Percentiles rank a stretch among this genome's conserved stretches.
phyloP scores from a whole-genome alignment of 202 grass and related monocot species.

The Panicum hallii region DNA sequence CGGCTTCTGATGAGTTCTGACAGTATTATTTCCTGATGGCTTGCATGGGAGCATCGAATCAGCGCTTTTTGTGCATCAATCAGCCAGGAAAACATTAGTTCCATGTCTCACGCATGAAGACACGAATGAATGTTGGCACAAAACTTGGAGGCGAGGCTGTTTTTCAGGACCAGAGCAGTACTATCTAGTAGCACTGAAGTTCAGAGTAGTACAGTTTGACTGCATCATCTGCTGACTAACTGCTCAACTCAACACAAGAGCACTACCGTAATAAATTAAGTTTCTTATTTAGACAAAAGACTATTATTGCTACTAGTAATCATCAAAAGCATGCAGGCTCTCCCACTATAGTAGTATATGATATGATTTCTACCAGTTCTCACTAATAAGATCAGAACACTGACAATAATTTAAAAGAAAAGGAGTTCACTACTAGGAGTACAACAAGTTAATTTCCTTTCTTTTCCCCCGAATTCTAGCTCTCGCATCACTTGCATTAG shows the following conservation, averaged over 20 bases:
- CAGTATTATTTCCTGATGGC: constrained; percentile 4
- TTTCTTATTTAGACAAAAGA: constrained; percentile 6
- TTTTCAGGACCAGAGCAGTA: constrained; percentile 13
- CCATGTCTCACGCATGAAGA: constrained; percentile 12
- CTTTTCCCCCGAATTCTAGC: background rate
- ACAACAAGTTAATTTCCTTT: constrained; percentile 50
- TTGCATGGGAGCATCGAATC: background rate
- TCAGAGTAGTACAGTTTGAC: constrained; percentile 19
- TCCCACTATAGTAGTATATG: background rate
- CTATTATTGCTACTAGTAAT: constrained; percentile 1
- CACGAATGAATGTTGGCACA: constrained; percentile 37
- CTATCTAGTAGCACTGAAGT: background rate
- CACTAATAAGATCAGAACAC: constrained; percentile 49
- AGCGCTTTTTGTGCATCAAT: background rate
- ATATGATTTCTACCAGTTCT: constrained; percentile 4
- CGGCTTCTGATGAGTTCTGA: background rate
- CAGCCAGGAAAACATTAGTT: background rate
- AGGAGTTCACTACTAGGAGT: constrained; percentile 36
- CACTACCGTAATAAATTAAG: no score
- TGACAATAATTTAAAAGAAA: constrained; percentile 19
- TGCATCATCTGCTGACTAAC: background rate
- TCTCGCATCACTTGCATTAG: constrained; percentile 6
- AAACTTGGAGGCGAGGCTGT: background rate
- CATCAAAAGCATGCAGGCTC: constrained; percentile 13
- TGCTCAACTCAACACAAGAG: no score